Evolutionary conservation across 805 yeast species (phyloP), one percentile per base, ranked within the genome.

Genomic region (Nakazawaea wickerhamii): DNA sequence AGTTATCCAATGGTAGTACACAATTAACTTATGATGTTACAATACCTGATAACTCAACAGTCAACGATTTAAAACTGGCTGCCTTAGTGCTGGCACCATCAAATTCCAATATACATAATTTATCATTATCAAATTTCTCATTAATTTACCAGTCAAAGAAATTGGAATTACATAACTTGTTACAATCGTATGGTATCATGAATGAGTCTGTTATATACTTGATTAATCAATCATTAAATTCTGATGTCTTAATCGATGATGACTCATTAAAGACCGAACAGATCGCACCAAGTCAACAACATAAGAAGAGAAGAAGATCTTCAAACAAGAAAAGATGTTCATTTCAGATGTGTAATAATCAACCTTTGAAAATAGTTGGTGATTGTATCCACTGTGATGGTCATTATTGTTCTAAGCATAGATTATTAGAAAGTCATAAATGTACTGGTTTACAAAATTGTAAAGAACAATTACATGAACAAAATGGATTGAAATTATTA

Each of bases 361-460:
- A 76, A 10, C 86, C 90, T 1, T 64, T 75, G 38, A 65, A 79
- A 51, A 70, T 76, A 69, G 80, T 86, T 34, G 96, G 96, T 37
- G 89, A 82, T 59, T 88, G 96, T 61, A 74, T 79, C 41, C 84
- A 81, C 57, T 88, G 96, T 61, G 76, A 77, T 37, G 95, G 95
- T 35, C 83, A 81, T 55, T 88, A 78, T 61, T 88, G 96, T 62
- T 82, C 91, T 25, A 83, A 84, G 55, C 96, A 88, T 65, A 74
- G 96, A 44, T 68, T 88, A 43, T 69, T 89, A 64, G 96, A 88
- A 62, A 88, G 81, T 60, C 96, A 88, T 63, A 60, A 71, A 46
- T 88, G 96, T 59, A 69, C 73, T 44, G 95, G 93, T 5, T 71
- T 88, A 46, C 83, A 81, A 55, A 72, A 67, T 50, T 87, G 95